These are phyloP conservation scores for Phyllosticta citribraziliensis DNA, from an alignment of 2,329 filamentous ascomycete genomes.

Conservation along the genomic window DNA sequence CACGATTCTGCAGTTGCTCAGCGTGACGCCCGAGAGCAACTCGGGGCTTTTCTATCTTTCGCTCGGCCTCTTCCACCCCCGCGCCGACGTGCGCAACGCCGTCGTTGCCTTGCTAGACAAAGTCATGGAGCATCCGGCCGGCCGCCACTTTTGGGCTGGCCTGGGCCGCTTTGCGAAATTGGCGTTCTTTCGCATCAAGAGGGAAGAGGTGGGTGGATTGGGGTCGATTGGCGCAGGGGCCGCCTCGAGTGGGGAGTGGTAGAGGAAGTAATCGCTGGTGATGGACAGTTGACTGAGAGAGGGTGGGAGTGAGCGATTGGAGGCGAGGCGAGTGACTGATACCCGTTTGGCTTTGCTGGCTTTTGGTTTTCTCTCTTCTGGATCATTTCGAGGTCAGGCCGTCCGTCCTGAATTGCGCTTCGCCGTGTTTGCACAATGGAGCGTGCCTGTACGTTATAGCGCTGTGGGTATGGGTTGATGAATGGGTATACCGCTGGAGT, in stretches of 20 bases:
- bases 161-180: slow-evolving; percentile 83
- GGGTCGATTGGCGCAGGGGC: not conserved
- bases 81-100: slow-evolving; percentile 64
- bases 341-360: no score
- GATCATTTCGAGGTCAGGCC: no score
- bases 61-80: slow-evolving; percentile 84
- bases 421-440: no score
- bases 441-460: no score
- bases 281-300: no score
- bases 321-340: no score
- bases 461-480: no score
- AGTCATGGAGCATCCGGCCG: slow-evolving; percentile 77
- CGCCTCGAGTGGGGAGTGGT: not conserved
- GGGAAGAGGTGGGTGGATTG: slow-evolving; percentile 37
- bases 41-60: slow-evolving; percentile 85
- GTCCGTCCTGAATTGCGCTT: no score
- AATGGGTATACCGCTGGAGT: no score
- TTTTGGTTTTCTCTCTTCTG: no score
- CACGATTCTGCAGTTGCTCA: slow-evolving; percentile 53
- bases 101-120: slow-evolving; percentile 74
- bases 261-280: not conserved
- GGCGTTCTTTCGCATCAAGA: slow-evolving; percentile 69
- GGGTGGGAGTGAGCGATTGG: no score
- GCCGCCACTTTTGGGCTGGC: slow-evolving; percentile 82
- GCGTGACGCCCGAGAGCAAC: slow-evolving; percentile 74